Conservation (phyloP, 495 filamentous ascomycete species). For the Daldinia caldariorum region DNA sequence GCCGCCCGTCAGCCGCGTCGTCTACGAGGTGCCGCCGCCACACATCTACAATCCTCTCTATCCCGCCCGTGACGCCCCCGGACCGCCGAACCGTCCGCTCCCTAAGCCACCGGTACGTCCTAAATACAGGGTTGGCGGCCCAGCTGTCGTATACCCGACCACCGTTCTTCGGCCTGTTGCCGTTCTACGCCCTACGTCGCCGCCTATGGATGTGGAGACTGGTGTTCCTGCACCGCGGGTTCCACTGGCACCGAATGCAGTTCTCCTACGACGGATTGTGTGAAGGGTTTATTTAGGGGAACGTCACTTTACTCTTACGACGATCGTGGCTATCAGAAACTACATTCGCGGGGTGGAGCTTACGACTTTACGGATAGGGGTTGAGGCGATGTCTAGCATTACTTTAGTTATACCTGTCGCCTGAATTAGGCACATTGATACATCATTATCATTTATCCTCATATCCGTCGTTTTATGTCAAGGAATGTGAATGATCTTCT, state of each 20-base stretch:
- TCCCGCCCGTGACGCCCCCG: slow-evolving; percentile 14
- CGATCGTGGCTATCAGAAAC: no score
- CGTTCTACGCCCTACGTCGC: not conserved
- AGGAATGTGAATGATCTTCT: no score
- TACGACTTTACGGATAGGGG: no score
- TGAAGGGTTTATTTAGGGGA: not conserved
- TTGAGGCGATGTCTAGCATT: no score
- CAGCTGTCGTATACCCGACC: not conserved
- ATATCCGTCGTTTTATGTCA: no score
- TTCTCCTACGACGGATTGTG: not conserved
- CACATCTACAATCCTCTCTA: not conserved
- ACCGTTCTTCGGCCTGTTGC: slow-evolving; percentile 1
- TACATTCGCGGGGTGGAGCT: no score
- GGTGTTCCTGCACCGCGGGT: not conserved
- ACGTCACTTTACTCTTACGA: no score
- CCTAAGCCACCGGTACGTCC: slow-evolving; percentile 12
- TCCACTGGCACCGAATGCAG: not conserved
- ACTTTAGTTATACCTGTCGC: no score
- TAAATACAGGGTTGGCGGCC: not conserved
- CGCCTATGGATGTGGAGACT: not conserved
- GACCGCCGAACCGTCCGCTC: slow-evolving; percentile 15
- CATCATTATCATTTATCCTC: no score
- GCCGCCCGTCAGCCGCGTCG: slow-evolving; percentile 16
- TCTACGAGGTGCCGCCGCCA: slow-evolving; percentile 22
- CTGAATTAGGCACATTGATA: no score